A percentile compares a stretch with the other conserved stretches of the same genome.
Evolutionary conservation across 805 yeast genomes (phyloP).

Genomic region (Nakazawaea laoshanensis): DNA sequence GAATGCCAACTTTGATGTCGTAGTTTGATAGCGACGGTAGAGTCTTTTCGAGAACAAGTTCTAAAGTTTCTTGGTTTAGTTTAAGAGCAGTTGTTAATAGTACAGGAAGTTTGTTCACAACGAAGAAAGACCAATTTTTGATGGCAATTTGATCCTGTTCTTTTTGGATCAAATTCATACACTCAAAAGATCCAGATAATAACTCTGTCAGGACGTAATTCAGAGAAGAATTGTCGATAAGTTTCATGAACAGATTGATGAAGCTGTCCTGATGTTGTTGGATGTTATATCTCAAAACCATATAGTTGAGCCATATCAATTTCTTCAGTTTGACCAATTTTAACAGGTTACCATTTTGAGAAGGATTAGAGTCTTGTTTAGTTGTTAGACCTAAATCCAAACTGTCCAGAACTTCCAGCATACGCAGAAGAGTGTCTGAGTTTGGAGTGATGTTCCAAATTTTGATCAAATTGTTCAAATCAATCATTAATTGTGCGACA

Average conservation of each 20-base stretch:
- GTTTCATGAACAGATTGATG: constrained; percentile 5
- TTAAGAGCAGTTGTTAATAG: constrained; percentile 4
- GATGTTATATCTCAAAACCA: constrained; percentile 4
- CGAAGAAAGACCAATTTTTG: constrained; percentile 8
- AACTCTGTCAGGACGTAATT: constrained; percentile 8
- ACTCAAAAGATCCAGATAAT: constrained; percentile 6
- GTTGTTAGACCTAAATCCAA: not conserved
- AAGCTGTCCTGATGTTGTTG: constrained; percentile 5
- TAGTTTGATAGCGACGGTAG: constrained; percentile 1
- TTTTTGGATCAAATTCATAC: constrained; percentile 1
- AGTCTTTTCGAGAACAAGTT: constrained; percentile 5
- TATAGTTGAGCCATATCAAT: constrained; percentile 7
- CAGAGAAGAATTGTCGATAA: constrained; percentile 2
- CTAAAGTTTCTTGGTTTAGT: constrained; percentile 6
- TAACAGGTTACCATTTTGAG: not conserved
- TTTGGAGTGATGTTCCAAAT: not conserved
- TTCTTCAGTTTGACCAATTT: constrained; percentile 6
- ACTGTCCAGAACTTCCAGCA: constrained; percentile 1
- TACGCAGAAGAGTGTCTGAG: too few relatives aligned
- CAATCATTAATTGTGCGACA: too few relatives aligned
- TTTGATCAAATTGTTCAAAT: constrained; percentile 1
- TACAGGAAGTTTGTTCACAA: constrained; percentile 5
- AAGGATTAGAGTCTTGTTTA: constrained; percentile 1
- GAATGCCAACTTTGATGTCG: constrained; percentile 2
- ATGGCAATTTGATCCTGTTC: not conserved